Evolutionary conservation across 495 filamentous ascomycete genomes (phyloP).

Genomic region (Tuber aestivum): DNA sequence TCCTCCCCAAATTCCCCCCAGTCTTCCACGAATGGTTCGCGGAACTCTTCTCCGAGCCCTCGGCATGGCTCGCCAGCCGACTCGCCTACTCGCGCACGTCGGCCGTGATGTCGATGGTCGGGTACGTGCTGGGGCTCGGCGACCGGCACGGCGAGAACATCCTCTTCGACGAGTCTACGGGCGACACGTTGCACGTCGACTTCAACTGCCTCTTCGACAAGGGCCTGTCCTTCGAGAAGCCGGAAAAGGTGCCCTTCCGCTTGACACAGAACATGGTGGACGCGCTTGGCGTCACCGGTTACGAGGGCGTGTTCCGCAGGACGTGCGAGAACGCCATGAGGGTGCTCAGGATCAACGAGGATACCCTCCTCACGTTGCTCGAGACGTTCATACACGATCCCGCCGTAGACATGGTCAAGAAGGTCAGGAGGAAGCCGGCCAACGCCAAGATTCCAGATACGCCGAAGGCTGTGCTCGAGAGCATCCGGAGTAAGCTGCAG

Average conservation of each 20-base stretch:
- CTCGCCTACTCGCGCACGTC: constrained; percentile 85
- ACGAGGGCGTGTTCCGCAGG: constrained; percentile 81
- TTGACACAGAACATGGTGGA: constrained; percentile 97
- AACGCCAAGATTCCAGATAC: constrained; percentile 65
- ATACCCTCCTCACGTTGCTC: constrained; percentile 91
- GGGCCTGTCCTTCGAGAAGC: constrained; percentile 89
- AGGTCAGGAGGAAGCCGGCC: constrained; percentile 47
- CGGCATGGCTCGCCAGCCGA: constrained; percentile 85
- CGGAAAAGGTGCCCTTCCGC: constrained; percentile 93
- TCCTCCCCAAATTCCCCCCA: constrained; percentile 64
- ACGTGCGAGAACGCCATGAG: constrained; percentile 80
- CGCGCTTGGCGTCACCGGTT: constrained; percentile 88
- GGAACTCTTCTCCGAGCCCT: constrained; percentile 86
- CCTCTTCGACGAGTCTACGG: constrained; percentile 86
- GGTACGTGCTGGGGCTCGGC: constrained; percentile 87
- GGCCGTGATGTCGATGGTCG: constrained; percentile 97
- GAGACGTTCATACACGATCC: constrained; percentile 97
- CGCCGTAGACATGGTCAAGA: constrained; percentile 81
- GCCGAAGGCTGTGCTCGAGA: constrained; percentile 83
- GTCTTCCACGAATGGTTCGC: constrained; percentile 93
- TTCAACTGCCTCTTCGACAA: constrained; percentile 99
- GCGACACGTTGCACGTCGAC: constrained; percentile 93
- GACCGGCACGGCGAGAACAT: constrained; percentile 99
- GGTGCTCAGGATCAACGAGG: constrained; percentile 82
- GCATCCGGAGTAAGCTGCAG: constrained; percentile 75